Evolutionary conservation across 495 filamentous ascomycete genomes (phyloP).

Genomic region (Paragyromitra xinjiangensis): DNA sequence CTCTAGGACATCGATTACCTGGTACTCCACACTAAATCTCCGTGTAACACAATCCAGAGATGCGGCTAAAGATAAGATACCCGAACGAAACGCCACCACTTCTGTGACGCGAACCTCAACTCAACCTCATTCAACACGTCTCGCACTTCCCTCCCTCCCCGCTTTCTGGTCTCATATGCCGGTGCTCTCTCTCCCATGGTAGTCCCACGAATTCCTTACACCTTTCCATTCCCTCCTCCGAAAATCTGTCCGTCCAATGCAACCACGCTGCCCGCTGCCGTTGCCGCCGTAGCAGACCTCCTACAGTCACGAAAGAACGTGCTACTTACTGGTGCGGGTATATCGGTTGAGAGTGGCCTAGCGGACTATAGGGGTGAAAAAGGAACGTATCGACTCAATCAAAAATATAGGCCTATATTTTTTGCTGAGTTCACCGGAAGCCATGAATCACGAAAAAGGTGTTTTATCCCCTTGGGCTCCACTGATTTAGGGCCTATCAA

Average conservation of each 20-base stretch:
- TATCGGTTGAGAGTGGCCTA: constrained; percentile 90
- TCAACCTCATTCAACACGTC: neutral
- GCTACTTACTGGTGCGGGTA: constrained; percentile 89
- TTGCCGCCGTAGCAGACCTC: constrained; percentile 78
- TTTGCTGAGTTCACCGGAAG: constrained; percentile 82
- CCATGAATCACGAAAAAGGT: constrained; percentile 86
- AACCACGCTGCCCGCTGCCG: constrained; percentile 72
- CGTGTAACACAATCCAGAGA: constrained; percentile 14
- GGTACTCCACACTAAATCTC: neutral
- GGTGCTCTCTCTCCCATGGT: constrained; percentile 42
- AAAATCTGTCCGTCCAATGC: constrained; percentile 76
- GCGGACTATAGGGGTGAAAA: constrained; percentile 90
- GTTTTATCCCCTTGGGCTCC: neutral
- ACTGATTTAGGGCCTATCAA: neutral
- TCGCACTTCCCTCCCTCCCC: neutral
- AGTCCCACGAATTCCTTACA: constrained; percentile 79
- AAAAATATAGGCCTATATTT: constrained; percentile 88
- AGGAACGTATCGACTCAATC: constrained; percentile 92
- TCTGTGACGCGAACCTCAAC: constrained; percentile 9
- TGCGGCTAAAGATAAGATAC: constrained; percentile 30
- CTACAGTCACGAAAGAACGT: constrained; percentile 72
- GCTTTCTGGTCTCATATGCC: neutral
- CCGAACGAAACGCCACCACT: neutral
- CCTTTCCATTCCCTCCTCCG: constrained; percentile 80
- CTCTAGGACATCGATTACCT: neutral